Evolutionary conservation across 2,329 filamentous ascomycete species (phyloP).

Genomic region (Endoconidiophora polonica): DNA sequence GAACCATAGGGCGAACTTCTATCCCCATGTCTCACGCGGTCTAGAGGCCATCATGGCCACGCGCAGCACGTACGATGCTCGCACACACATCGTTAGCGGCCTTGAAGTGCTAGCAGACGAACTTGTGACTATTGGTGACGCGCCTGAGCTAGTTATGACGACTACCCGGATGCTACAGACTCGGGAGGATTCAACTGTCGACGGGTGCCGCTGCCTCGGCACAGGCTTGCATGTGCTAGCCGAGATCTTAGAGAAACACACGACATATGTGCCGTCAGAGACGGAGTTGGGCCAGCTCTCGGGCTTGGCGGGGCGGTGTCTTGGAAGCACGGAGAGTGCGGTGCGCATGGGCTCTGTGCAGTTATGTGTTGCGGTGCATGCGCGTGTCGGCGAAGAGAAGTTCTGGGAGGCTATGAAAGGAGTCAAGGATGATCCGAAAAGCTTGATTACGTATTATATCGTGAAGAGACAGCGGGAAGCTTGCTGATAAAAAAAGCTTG

Average conservation of each 20-base stretch:
- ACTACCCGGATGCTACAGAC: constrained; percentile 31
- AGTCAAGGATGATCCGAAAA: constrained; percentile 56
- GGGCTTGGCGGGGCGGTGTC: constrained; percentile 35
- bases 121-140: constrained; percentile 48
- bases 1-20: constrained; percentile 47
- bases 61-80: constrained; percentile 48
- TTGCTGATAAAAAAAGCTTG: too few relatives aligned
- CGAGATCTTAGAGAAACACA: constrained; percentile 34
- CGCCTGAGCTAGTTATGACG: constrained; percentile 40
- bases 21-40: constrained; percentile 49
- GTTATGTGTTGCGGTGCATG: constrained; percentile 57
- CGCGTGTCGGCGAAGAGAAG: constrained; percentile 36
- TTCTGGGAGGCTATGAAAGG: constrained; percentile 55
- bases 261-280: constrained; percentile 32
- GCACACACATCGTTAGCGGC: constrained; percentile 56
- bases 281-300: constrained; percentile 35
- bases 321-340: constrained; percentile 43
- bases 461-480: constrained; percentile 49
- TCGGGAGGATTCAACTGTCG: constrained; percentile 24
- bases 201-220: constrained; percentile 36
- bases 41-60: constrained; percentile 51
- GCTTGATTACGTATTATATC: constrained; percentile 66
- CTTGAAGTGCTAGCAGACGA: constrained; percentile 59
- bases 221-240: constrained; percentile 49
- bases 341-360: constrained; percentile 63